These are phyloP conservation scores for Chaetomiaceae sp. DNA, from an alignment of 2,329 filamentous ascomycete species.

Conservation along the genomic window DNA sequence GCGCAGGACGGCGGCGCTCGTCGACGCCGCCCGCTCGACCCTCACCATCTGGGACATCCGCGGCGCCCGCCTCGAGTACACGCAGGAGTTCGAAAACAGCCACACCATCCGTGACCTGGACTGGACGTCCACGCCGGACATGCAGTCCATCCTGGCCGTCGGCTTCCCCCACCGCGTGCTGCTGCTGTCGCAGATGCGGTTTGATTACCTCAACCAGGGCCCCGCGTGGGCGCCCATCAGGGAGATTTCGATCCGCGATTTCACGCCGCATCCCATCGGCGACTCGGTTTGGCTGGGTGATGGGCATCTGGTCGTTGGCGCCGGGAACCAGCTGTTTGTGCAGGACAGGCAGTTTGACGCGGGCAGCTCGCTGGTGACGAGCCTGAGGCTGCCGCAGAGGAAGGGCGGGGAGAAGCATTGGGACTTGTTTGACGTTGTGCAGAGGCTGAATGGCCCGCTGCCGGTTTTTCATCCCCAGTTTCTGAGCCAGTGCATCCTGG, in stretches of 20 bases:
- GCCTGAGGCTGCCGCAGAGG: slow-evolving; percentile 43
- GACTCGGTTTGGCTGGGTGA: slow-evolving; percentile 88
- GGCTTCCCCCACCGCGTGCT: slow-evolving; percentile 84
- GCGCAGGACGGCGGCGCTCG: slow-evolving; percentile 79
- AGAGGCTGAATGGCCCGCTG: slow-evolving; percentile 78
- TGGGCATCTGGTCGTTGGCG: slow-evolving; percentile 79
- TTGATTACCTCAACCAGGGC: slow-evolving; percentile 82
- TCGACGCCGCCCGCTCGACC: slow-evolving; percentile 66
- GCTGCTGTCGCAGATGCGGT: slow-evolving; percentile 80
- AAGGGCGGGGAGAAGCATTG: slow-evolving; percentile 43
- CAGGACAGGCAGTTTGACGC: slow-evolving; percentile 71
- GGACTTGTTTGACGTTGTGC: slow-evolving; percentile 77
- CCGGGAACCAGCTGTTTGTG: slow-evolving; percentile 87
- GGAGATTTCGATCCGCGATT: slow-evolving; percentile 73
- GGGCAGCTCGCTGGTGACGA: slow-evolving; percentile 54
- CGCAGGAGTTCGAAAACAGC: slow-evolving; percentile 66
- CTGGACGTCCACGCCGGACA: slow-evolving; percentile 89
- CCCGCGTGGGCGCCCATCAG: slow-evolving; percentile 86
- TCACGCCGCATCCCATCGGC: slow-evolving; percentile 85
- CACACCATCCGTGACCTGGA: slow-evolving; percentile 82
- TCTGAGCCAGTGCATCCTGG: slow-evolving; percentile 77
- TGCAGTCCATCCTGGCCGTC: slow-evolving; percentile 85
- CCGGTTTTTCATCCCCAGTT: slow-evolving; percentile 92
- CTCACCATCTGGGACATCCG: slow-evolving; percentile 90
- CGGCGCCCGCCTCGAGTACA: slow-evolving; percentile 74